phyloP scores from a whole-genome alignment of 441 rosid species.

The Kokia cookei region DNA sequence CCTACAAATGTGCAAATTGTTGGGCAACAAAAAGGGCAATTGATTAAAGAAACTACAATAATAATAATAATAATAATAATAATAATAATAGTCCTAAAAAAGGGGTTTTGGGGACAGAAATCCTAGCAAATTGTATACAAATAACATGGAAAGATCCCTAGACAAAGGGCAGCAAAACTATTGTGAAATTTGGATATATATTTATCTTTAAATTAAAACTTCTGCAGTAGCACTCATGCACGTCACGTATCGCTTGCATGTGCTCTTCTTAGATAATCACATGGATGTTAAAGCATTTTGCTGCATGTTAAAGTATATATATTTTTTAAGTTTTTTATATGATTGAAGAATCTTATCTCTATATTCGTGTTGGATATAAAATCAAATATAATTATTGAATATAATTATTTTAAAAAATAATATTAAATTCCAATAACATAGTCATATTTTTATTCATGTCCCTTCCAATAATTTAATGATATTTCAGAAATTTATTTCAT shows the following conservation, averaged over 20 bases:
- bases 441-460: not conserved
- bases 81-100: not conserved
- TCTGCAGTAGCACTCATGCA: conserved; percentile 18
- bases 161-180: conserved; percentile 16
- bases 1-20: not conserved
- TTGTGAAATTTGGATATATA: conserved; percentile 9
- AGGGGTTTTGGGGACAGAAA: not conserved
- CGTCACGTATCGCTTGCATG: conserved; percentile 30
- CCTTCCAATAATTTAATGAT: too few species aligned
- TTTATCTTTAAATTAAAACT: conserved; percentile 10
- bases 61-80: not conserved
- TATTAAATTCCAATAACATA: too few species aligned
- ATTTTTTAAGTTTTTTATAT: not conserved
- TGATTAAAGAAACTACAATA: not conserved
- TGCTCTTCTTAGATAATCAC: conserved; percentile 23
- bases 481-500: too few species aligned
- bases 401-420: too few species aligned
- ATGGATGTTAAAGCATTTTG: conserved; percentile 14
- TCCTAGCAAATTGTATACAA: not conserved
- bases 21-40: not conserved
- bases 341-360: too few species aligned
- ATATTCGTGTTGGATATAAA: too few species aligned
- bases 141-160: conserved; percentile 38
- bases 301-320: not conserved
- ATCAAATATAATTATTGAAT: too few species aligned